Percentiles rank a stretch among this genome's conserved stretches.
Conservation (phyloP, 2,329 filamentous ascomycete genomes). For the Ascocoryne sarcoides region DNA sequence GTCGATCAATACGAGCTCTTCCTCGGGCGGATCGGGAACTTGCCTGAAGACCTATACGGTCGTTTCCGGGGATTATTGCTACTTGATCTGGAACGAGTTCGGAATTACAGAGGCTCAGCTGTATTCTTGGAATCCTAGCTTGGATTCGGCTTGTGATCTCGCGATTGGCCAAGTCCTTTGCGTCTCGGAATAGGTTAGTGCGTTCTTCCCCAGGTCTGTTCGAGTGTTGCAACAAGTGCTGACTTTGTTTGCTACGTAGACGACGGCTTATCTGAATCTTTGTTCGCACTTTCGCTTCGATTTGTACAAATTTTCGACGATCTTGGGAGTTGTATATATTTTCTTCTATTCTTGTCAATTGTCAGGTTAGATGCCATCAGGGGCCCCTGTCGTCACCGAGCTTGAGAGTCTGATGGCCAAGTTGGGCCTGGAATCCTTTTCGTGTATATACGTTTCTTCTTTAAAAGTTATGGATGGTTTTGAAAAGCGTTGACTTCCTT, state of each 20-base stretch:
- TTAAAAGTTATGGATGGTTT: too few species aligned
- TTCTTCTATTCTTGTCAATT: too few species aligned
- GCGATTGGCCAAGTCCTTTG: constrained; percentile 1
- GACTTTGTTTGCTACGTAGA: neutral
- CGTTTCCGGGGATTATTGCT: constrained; percentile 1
- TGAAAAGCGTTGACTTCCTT: too few species aligned
- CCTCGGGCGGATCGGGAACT: neutral
- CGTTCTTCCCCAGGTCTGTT: neutral
- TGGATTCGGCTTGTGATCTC: constrained; percentile 1
- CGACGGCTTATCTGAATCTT: too few species aligned
- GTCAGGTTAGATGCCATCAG: too few species aligned
- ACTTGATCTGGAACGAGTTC: constrained; percentile 1
- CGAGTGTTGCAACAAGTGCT: neutral
- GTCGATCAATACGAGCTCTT: neutral
- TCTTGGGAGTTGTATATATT: too few species aligned
- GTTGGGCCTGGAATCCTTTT: too few species aligned
- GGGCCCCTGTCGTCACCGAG: too few species aligned
- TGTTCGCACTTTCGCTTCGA: too few species aligned
- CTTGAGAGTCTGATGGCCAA: too few species aligned
- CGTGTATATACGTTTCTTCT: too few species aligned
- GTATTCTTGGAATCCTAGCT: constrained; percentile 1
- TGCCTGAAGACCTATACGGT: constrained; percentile 1
- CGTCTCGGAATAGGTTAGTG: neutral
- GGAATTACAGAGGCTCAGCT: constrained; percentile 3
- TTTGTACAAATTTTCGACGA: too few species aligned